Evolutionary conservation across 2,329 filamentous ascomycete genomes (phyloP).

Genomic region (Chaetomium globosum): DNA sequence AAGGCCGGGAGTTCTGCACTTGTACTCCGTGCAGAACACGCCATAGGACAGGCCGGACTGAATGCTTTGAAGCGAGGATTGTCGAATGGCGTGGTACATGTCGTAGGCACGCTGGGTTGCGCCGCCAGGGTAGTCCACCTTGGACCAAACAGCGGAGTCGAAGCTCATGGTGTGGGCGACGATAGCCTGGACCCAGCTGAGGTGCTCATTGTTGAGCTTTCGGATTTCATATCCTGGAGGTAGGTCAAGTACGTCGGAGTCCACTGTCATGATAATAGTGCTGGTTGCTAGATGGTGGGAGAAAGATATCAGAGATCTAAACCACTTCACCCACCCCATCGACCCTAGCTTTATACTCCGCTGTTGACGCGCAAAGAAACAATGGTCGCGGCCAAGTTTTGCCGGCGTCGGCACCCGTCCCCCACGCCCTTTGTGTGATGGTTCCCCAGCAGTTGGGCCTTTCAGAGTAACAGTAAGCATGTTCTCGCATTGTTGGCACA

Average conservation of each 20-base stretch:
- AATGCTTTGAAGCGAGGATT: not conserved
- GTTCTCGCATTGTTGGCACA: not conserved
- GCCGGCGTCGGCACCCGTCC: too few species aligned
- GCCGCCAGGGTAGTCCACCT: not conserved
- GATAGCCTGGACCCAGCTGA: conserved; percentile 11
- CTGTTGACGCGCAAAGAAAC: too few species aligned
- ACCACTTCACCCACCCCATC: too few species aligned
- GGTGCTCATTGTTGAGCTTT: not conserved
- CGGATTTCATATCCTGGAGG: conserved; percentile 23
- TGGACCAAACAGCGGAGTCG: conserved; percentile 12
- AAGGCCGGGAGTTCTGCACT: not conserved
- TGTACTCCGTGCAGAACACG: not conserved
- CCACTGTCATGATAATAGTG: not conserved
- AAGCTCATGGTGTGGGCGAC: conserved; percentile 17
- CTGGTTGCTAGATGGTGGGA: not conserved
- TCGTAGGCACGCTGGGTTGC: conserved; percentile 4
- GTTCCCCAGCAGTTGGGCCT: not conserved
- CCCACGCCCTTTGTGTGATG: not conserved
- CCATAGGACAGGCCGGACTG: conserved; percentile 7
- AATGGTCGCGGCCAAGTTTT: not conserved
- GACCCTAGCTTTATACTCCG: too few species aligned
- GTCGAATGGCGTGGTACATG: not conserved
- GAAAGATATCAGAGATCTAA: not conserved
- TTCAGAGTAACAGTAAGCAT: not conserved
- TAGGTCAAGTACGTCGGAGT: not conserved